These are phyloP conservation scores for Boletus sensibilis DNA, from an alignment of 768 basidiomycete species.

Conservation along the genomic window DNA sequence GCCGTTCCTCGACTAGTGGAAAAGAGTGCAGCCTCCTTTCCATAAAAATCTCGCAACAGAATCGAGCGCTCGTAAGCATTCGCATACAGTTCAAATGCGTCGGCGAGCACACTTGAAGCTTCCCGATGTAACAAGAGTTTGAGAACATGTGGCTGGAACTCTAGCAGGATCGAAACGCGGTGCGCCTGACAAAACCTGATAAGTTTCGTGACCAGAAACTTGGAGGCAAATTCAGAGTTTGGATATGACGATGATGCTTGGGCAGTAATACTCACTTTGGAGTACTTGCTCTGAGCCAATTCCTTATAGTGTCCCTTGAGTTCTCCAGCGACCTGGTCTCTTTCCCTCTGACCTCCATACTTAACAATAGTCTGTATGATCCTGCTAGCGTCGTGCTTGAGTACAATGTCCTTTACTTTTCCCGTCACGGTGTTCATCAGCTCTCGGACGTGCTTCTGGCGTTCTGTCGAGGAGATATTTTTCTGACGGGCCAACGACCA, in stretches of 20 bases:
- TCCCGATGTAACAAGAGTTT: constrained; percentile 82
- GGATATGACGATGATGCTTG: background rate
- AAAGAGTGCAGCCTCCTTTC: constrained; percentile 82
- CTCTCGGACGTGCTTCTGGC: constrained; percentile 68
- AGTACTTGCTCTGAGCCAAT: constrained; percentile 85
- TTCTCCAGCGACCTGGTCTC: constrained; percentile 80
- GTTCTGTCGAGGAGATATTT: constrained; percentile 64
- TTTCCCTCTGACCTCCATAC: constrained; percentile 68
- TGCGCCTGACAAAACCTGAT: constrained; percentile 73
- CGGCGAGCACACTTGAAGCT: constrained; percentile 79
- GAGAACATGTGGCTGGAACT: constrained; percentile 75
- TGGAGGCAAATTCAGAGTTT: background rate
- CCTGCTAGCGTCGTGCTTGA: constrained; percentile 90
- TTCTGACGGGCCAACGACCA: constrained; percentile 79
- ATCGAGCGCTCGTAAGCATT: constrained; percentile 82
- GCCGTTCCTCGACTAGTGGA: constrained; percentile 51
- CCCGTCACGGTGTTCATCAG: constrained; percentile 79
- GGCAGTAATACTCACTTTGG: constrained; percentile 59
- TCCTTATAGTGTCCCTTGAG: constrained; percentile 77
- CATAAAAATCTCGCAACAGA: constrained; percentile 85
- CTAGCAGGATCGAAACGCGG: constrained; percentile 70
- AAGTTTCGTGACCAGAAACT: constrained; percentile 83
- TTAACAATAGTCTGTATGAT: constrained; percentile 83
- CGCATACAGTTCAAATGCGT: constrained; percentile 84
- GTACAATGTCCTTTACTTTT: constrained; percentile 78